phyloP scores from a whole-genome alignment of 805 yeast genomes.

The Kodamaea fukazawae region DNA sequence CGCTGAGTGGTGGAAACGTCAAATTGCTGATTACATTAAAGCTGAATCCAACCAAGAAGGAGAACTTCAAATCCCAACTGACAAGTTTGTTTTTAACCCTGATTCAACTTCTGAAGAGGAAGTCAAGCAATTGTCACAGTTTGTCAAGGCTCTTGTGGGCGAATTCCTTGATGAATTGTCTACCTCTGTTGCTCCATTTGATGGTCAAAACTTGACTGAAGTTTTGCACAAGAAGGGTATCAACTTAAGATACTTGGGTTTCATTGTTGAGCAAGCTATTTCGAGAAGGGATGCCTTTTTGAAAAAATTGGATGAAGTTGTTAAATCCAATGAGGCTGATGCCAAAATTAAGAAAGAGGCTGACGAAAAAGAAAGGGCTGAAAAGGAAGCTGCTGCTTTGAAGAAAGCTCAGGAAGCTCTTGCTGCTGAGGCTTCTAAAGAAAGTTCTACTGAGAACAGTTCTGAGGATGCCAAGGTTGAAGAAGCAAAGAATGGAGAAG shows the following conservation, averaged over 20 bases:
- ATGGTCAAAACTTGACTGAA: slow-evolving; percentile 71
- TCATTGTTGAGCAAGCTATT: slow-evolving; percentile 42
- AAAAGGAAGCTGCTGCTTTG: slow-evolving; percentile 16
- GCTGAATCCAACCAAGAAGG: slow-evolving; percentile 47
- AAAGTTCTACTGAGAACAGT: too few relatives aligned
- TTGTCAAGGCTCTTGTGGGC: slow-evolving; percentile 60
- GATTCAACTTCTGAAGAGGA: slow-evolving; percentile 60
- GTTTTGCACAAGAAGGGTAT: slow-evolving; percentile 79
- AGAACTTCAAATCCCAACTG: slow-evolving; percentile 49
- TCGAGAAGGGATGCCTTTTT: slow-evolving; percentile 17
- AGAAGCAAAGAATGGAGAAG: slow-evolving; percentile 19
- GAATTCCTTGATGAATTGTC: slow-evolving; percentile 57
- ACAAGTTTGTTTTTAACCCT: slow-evolving; percentile 66
- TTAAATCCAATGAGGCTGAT: slow-evolving; percentile 24
- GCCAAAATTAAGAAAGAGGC: slow-evolving; percentile 23
- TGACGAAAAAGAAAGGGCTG: slow-evolving; percentile 27
- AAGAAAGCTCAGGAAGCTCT: slow-evolving; percentile 2
- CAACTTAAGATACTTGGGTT: slow-evolving; percentile 84
- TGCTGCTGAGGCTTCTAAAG: slow-evolving; percentile 19
- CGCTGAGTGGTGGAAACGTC: slow-evolving; percentile 82
- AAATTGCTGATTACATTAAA: slow-evolving; percentile 53
- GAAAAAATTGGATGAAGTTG: slow-evolving; percentile 16
- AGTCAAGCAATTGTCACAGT: slow-evolving; percentile 68
- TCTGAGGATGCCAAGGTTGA: slow-evolving; percentile 22
- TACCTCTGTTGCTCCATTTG: slow-evolving; percentile 65